phyloP scores from a whole-genome alignment of 1,139 yeast species.

The Saccharomycopsis crataegensis region DNA sequence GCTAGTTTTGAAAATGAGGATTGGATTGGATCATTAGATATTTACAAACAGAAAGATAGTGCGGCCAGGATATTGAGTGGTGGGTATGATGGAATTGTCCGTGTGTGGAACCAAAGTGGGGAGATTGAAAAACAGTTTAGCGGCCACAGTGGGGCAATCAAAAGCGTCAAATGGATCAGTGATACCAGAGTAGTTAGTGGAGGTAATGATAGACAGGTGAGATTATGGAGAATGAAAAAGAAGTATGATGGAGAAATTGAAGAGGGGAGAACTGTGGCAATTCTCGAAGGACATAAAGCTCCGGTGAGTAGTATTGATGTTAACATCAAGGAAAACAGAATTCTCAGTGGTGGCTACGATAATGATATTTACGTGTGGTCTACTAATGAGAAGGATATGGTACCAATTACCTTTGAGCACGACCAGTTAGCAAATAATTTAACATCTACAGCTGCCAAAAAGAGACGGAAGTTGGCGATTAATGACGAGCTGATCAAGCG shows the following conservation, averaged over 20 bases:
- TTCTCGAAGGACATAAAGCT: conserved; percentile 82
- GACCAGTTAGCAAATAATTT: conserved; percentile 37
- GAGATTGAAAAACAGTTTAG: conserved; percentile 69
- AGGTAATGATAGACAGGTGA: conserved; percentile 82
- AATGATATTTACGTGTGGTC: conserved; percentile 84
- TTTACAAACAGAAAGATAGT: conserved; percentile 25
- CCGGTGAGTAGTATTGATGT: conserved; percentile 77
- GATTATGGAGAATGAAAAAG: conserved; percentile 77
- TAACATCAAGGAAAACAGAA: conserved; percentile 41
- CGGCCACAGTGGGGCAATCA: conserved; percentile 85
- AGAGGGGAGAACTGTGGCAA: conserved; percentile 72
- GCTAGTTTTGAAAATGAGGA: conserved; percentile 90
- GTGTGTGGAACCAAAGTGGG: conserved; percentile 86
- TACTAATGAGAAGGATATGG: conserved; percentile 77
- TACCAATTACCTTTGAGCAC: conserved; percentile 34
- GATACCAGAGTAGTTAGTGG: conserved; percentile 73
- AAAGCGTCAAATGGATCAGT: conserved; percentile 71
- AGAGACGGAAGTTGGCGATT: conserved; percentile 76
- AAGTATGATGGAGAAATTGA: conserved; percentile 44
- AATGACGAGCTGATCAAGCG: conserved; percentile 73
- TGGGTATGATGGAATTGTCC: conserved; percentile 87
- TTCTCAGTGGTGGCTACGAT: conserved; percentile 83
- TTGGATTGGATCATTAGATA: conserved; percentile 75
- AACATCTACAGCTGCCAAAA: conserved; percentile 74
- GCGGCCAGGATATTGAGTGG: conserved; percentile 67